Evolutionary conservation across 345 rosid species (phyloP).

Genomic region (Lumnitzera racemosa): DNA sequence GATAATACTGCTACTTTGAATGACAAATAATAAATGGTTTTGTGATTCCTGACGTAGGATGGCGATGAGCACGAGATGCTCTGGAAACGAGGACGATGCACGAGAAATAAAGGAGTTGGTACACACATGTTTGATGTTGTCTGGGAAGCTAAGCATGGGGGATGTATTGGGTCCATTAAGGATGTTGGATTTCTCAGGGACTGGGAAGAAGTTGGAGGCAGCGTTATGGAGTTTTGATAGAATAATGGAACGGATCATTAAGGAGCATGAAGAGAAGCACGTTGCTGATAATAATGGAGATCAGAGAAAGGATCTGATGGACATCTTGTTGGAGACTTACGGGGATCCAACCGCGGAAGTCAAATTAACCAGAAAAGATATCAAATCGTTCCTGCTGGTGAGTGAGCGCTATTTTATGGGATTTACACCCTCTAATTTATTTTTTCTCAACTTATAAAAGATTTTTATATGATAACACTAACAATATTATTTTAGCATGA

Average conservation of each 20-base stretch:
- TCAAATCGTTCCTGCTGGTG: slow-evolving; percentile 62
- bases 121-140: slow-evolving; percentile 32
- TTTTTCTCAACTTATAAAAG: no score
- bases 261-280: slow-evolving; percentile 40
- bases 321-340: slow-evolving; percentile 29
- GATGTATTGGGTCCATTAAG: slow-evolving; percentile 65
- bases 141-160: slow-evolving; percentile 47
- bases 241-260: slow-evolving; percentile 45
- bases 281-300: slow-evolving; percentile 7
- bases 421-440: no score
- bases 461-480: no score
- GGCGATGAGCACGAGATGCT: slow-evolving; percentile 63
- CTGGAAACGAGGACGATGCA: slow-evolving; percentile 37
- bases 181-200: slow-evolving; percentile 48
- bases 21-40: no score
- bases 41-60: slow-evolving; percentile 33
- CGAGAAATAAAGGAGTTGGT: slow-evolving; percentile 27
- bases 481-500: no score
- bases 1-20: no score
- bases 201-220: slow-evolving; percentile 38
- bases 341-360: slow-evolving; percentile 41
- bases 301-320: slow-evolving; percentile 30
- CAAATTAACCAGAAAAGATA: slow-evolving; percentile 42
- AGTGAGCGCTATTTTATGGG: background rate
- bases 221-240: slow-evolving; percentile 35